These are phyloP conservation scores for Triangularia verruculosa DNA, from an alignment of 2,329 filamentous ascomycete genomes.

Conservation along the genomic window DNA sequence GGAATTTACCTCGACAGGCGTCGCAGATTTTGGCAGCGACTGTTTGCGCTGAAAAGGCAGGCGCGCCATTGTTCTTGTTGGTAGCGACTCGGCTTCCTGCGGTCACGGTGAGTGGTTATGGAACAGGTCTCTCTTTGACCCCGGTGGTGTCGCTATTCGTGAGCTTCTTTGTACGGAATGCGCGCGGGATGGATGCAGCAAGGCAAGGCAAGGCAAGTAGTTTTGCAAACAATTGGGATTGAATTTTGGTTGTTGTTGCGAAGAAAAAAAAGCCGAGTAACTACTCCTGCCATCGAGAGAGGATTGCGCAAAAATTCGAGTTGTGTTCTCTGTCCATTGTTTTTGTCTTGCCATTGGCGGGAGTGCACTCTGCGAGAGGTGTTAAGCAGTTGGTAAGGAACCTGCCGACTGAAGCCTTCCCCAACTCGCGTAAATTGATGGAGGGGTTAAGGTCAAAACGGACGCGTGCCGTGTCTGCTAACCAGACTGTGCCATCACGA, in stretches of 20 bases:
- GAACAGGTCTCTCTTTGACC: not conserved
- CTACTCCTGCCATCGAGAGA: not conserved
- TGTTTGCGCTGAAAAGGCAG: constrained; percentile 30
- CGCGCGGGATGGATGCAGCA: not conserved
- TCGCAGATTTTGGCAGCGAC: not conserved
- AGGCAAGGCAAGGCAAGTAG: no score
- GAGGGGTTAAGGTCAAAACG: not conserved
- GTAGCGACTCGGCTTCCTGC: not conserved
- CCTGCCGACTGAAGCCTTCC: not conserved
- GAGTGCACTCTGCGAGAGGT: not conserved
- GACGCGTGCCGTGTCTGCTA: constrained; percentile 4
- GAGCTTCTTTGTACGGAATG: not conserved
- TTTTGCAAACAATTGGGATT: no score
- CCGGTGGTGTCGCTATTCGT: not conserved
- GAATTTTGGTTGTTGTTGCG: not conserved
- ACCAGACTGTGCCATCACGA: not conserved
- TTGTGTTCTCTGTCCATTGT: not conserved
- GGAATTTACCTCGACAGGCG: not conserved
- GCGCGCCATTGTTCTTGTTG: not conserved
- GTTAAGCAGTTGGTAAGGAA: constrained; percentile 9
- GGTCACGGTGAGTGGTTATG: not conserved
- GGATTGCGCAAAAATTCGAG: not conserved
- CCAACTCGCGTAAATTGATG: constrained; percentile 11
- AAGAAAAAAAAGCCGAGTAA: not conserved
- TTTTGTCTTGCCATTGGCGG: not conserved